These are phyloP conservation scores for Yamadazyma atmosphaerica DNA, from an alignment of 1,139 yeast genomes.

Conservation along the genomic window DNA sequence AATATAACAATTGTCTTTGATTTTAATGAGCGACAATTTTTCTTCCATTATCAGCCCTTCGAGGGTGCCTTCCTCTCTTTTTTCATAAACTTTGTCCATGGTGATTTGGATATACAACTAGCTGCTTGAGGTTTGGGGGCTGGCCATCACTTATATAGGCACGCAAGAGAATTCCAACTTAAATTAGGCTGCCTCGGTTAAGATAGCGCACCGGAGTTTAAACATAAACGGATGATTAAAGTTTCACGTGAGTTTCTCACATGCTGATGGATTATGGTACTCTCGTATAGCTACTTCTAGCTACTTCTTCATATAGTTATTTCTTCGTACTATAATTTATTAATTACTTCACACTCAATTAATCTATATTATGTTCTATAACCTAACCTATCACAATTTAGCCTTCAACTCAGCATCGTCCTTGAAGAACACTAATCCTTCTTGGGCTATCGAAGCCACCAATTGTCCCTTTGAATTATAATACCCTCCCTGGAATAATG, in stretches of 20 bases:
- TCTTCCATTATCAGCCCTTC: constrained; percentile 19
- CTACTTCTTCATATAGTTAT: too few species aligned
- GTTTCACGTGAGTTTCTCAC: too few species aligned
- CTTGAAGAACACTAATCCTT: constrained; percentile 40
- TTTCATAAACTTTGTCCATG: constrained; percentile 18
- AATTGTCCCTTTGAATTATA: constrained; percentile 35
- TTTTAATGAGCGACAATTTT: constrained; percentile 20
- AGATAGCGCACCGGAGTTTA: neutral
- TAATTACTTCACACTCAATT: too few species aligned
- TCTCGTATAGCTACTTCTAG: too few species aligned
- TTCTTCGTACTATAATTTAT: too few species aligned
- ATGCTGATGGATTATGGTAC: too few species aligned
- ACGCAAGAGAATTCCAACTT: too few species aligned
- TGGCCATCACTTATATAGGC: too few species aligned
- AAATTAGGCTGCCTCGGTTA: neutral
- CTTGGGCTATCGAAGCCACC: constrained; percentile 45
- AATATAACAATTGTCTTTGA: constrained; percentile 14
- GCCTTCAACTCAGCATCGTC: constrained; percentile 29
- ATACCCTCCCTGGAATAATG: constrained; percentile 34
- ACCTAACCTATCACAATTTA: constrained; percentile 25
- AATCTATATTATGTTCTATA: constrained; percentile 2
- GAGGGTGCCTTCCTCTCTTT: constrained; percentile 17
- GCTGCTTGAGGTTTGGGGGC: neutral
- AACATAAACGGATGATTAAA: too few species aligned
- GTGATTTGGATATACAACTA: neutral